These are phyloP conservation scores for Salvia miltiorrhiza DNA, from an alignment of 257 asterid species.

Conservation along the genomic window DNA sequence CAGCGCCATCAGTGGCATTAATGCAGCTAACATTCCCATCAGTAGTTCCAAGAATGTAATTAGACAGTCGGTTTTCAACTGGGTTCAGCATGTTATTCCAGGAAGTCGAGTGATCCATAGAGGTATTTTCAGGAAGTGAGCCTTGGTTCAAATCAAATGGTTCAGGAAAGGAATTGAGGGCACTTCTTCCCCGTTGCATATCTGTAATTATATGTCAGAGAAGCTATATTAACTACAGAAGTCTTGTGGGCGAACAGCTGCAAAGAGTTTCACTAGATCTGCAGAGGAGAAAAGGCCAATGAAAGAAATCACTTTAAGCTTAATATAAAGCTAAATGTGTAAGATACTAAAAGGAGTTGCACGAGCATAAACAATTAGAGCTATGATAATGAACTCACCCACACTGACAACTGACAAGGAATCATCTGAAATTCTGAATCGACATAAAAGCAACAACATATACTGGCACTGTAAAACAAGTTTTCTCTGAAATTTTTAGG, in stretches of 20 bases:
- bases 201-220: slow-evolving; percentile 18
- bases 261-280: slow-evolving; percentile 18
- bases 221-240: neutral
- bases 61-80: slow-evolving; percentile 51
- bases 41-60: slow-evolving; percentile 39
- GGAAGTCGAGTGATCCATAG: slow-evolving; percentile 46
- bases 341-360: neutral
- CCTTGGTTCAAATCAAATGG: slow-evolving; percentile 75
- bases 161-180: slow-evolving; percentile 68
- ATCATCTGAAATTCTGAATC: neutral
- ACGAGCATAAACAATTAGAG: neutral
- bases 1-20: slow-evolving; percentile 25
- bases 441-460: neutral
- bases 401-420: neutral
- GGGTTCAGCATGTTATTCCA: slow-evolving; percentile 55
- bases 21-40: slow-evolving; percentile 32
- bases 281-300: slow-evolving; percentile 7
- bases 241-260: slow-evolving; percentile 6
- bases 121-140: slow-evolving; percentile 44
- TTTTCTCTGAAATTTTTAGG: neutral
- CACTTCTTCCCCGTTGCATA: slow-evolving; percentile 72
- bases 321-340: neutral
- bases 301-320: neutral
- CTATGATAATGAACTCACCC: neutral
- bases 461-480: slow-evolving; percentile 1